These are phyloP conservation scores for Zanthoxylum bungeanum DNA, from an alignment of 345 rosid genomes.

Conservation along the genomic window DNA sequence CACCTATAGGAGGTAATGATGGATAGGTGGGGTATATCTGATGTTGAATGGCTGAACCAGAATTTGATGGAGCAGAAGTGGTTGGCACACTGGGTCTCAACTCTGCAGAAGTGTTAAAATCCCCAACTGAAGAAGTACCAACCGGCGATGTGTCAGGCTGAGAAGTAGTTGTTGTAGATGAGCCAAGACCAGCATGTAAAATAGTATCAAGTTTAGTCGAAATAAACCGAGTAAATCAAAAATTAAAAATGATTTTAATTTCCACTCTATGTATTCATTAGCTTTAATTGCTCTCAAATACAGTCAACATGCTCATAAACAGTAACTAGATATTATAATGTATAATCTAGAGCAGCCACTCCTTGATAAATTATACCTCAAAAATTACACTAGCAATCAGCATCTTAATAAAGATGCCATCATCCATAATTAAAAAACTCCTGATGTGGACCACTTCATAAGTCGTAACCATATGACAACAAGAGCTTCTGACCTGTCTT, in stretches of 20 bases:
- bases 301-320: not conserved
- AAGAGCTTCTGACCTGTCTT: not conserved
- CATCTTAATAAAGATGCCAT: not conserved
- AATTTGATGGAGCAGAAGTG: constrained; percentile 40
- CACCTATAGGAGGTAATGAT: constrained; percentile 55
- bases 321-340: not conserved
- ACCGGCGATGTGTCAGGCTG: constrained; percentile 37
- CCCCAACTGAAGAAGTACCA: constrained; percentile 35
- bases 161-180: constrained; percentile 31
- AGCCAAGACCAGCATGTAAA: constrained; percentile 34
- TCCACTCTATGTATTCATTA: not conserved
- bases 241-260: not conserved
- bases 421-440: too few species aligned
- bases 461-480: not conserved
- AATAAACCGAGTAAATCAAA: constrained; percentile 21
- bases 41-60: constrained; percentile 47
- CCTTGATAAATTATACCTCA: not conserved
- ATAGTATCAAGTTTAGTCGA: constrained; percentile 32
- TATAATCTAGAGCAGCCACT: not conserved
- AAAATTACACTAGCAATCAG: not conserved
- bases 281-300: not conserved
- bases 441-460: too few species aligned
- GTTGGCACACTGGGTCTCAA: constrained; percentile 41
- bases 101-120: constrained; percentile 38
- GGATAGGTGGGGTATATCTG: constrained; percentile 61